phyloP scores from a whole-genome alignment of 352 stramenopile species.

The Phytopythium kandeliae region DNA sequence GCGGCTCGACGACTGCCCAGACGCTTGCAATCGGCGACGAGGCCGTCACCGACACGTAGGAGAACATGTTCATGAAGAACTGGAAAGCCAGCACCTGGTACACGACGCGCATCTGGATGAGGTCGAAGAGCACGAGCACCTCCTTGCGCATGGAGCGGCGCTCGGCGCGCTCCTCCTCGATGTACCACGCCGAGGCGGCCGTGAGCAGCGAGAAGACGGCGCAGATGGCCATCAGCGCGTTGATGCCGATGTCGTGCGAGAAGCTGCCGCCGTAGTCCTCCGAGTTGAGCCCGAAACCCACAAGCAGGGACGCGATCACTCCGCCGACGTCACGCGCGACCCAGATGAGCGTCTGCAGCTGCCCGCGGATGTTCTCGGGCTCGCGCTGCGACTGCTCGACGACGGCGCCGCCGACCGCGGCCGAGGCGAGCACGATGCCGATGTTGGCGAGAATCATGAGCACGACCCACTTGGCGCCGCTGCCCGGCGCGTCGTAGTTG shows the following conservation, averaged over 20 bases:
- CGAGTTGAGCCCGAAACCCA: conserved; percentile 54
- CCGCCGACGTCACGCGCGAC: conserved; percentile 26
- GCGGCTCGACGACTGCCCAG: conserved; percentile 27
- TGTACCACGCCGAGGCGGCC: conserved; percentile 22
- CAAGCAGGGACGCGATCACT: conserved; percentile 39
- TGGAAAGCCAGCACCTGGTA: conserved; percentile 46
- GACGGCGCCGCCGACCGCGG: conserved; percentile 37
- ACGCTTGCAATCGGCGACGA: conserved; percentile 25
- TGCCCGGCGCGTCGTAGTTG: conserved; percentile 34
- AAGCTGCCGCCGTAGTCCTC: conserved; percentile 49
- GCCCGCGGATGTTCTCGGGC: conserved; percentile 34
- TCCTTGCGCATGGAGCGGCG: conserved; percentile 12
- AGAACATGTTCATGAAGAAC: conserved; percentile 43
- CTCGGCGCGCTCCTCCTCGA: conserved; percentile 24
- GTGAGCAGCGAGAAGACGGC: conserved; percentile 17
- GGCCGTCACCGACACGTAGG: conserved; percentile 28
- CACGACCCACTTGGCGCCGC: conserved; percentile 41
- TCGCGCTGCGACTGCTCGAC: conserved; percentile 62
- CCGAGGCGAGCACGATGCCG: conserved; percentile 47
- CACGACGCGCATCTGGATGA: conserved; percentile 38
- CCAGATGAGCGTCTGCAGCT: conserved; percentile 56
- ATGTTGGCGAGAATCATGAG: conserved; percentile 56
- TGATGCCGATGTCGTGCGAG: conserved; percentile 24
- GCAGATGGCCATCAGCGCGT: conserved; percentile 32
- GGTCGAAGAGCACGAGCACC: conserved; percentile 22